phyloP scores from a whole-genome alignment of 2,329 filamentous ascomycete genomes.

The Penicillium concentricum region DNA sequence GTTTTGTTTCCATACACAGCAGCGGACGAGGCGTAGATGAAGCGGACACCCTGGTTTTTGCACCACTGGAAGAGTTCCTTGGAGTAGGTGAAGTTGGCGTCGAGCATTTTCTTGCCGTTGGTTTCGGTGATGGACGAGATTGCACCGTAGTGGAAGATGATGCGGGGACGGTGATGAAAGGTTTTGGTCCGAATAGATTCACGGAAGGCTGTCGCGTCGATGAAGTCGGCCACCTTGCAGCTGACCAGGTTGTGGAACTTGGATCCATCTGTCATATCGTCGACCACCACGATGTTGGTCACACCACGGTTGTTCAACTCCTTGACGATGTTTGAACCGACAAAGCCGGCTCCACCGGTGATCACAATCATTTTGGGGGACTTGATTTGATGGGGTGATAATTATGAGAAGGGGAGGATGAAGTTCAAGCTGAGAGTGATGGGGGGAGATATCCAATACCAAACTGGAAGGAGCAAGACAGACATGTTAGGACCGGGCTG shows the following conservation, averaged over 20 bases:
- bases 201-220: not conserved
- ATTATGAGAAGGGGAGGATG: not conserved
- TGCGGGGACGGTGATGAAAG: not conserved
- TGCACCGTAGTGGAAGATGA: slow-evolving; percentile 2
- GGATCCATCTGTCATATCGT: slow-evolving; percentile 1
- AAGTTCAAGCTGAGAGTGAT: not conserved
- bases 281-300: slow-evolving; percentile 1
- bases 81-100: slow-evolving; percentile 4
- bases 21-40: slow-evolving; percentile 6
- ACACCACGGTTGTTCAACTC: slow-evolving; percentile 2
- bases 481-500: not conserved
- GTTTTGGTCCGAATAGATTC: not conserved
- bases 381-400: no score
- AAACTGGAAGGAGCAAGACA: not conserved
- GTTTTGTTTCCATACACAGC: not conserved
- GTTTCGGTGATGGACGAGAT: not conserved
- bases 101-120: not conserved
- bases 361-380: not conserved
- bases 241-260: slow-evolving; percentile 3
- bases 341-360: slow-evolving; percentile 1
- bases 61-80: slow-evolving; percentile 8
- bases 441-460: not conserved
- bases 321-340: slow-evolving; percentile 4
- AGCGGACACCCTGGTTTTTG: not conserved
- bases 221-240: slow-evolving; percentile 1